These are phyloP conservation scores for Verticillium dahliae DNA, from an alignment of 2,329 filamentous ascomycete species.

Conservation along the genomic window DNA sequence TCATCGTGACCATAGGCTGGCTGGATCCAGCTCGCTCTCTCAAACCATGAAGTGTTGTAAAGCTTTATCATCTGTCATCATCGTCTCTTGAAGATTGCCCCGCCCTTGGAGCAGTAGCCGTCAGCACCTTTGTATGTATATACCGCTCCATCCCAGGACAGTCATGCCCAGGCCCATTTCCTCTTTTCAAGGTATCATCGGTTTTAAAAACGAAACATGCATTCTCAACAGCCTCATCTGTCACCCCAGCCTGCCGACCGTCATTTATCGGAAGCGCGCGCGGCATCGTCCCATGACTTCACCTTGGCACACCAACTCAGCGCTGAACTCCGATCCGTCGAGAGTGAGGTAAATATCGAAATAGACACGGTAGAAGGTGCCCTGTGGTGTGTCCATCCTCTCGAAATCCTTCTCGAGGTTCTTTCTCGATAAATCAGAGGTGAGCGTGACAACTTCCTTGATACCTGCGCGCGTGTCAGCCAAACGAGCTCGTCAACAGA, in stretches of 20 bases:
- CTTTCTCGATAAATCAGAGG: constrained; percentile 93
- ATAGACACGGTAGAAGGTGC: constrained; percentile 84
- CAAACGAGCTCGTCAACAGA: not conserved
- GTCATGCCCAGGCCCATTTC: not conserved
- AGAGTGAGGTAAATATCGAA: constrained; percentile 84
- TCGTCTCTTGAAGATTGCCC: not conserved
- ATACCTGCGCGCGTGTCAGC: constrained; percentile 57
- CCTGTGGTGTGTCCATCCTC: constrained; percentile 97
- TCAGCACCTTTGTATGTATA: not conserved
- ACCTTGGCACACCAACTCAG: constrained; percentile 96
- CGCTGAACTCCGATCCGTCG: constrained; percentile 96
- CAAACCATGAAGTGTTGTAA: not conserved
- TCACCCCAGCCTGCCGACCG: not conserved
- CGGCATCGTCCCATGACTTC: constrained; percentile 98
- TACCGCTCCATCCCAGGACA: not conserved
- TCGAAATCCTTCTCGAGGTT: constrained; percentile 99
- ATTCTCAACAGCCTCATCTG: not conserved
- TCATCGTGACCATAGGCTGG: not conserved
- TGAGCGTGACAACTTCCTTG: constrained; percentile 97
- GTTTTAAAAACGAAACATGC: constrained; percentile 6
- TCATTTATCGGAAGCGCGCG: constrained; percentile 67
- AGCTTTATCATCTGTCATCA: not conserved
- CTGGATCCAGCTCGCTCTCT: not conserved
- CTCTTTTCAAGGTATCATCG: constrained; percentile 12
- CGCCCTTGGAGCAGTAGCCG: not conserved